Base-by-base conservation (phyloP, 495 filamentous ascomycete species). In the Lasiosphaeria hispida region DNA sequence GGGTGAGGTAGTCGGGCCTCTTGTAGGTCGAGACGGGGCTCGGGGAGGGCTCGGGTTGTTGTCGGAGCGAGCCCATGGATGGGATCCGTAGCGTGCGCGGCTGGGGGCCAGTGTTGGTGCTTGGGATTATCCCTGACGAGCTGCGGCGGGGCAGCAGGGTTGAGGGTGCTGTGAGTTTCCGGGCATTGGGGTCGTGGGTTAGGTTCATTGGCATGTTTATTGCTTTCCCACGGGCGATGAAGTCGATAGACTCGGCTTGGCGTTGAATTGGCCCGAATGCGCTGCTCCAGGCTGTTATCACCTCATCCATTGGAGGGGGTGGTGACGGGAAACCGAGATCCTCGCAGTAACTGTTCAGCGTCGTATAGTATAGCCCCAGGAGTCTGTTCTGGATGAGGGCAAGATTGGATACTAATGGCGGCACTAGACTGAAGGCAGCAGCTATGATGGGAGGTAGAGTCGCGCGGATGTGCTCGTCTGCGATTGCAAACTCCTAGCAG, bases 321-420 rank as follows among this genome's bases (percentile, higher is more conserved):
- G 89, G 88, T 8, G 86, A 87, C 1, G 86, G 86, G 65, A 93
- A 90, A 9, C 81, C 76, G 55, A 85, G 76, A 19, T 88, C 82
- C 53, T 87, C 75, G 59, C 88, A 90, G 71, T 89, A 97, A 57
- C 84, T 84, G 67, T 91, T 85, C 3, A 96, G 75, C 0, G 85
- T 77, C 10, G 92, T 96, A 73, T 97, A 97, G 61, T 89, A 88
- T 54, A 94, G 77, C 0, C 84, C 92, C 3, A 96, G 80, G 23
- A 97, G 77, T 40, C 84, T 83, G 69, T 93, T 94, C 64, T 97
- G 93, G 38, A 91, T 84, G 64, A 88, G 78, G 23, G 96, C 84
- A 59, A 93, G 87, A 38, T 81, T 82, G 34, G 82, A 78, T 3
- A 95, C 78, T 13, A 97, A 72, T 37, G 85, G 82, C n/a, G 91